Conservation (phyloP, 345 rosid genomes). For the Aquilaria sinensis region DNA sequence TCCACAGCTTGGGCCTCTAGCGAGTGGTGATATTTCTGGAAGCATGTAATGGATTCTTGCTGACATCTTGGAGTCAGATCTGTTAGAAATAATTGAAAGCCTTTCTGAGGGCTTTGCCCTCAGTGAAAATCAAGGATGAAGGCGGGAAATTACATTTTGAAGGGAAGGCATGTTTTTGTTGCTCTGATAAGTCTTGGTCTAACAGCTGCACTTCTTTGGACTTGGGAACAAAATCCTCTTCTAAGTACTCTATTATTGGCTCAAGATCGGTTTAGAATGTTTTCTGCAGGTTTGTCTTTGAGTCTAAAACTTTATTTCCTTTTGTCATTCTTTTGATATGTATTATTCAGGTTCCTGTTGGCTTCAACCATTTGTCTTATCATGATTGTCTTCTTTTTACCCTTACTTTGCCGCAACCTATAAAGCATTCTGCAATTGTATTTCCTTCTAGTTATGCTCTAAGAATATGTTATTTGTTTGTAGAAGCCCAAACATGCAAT, state of each 20-base stretch:
- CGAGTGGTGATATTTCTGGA: no score
- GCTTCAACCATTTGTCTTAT: not conserved
- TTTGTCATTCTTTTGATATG: not conserved
- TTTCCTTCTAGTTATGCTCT: not conserved
- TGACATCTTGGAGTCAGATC: no score
- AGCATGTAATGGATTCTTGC: no score
- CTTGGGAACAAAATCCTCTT: conserved; percentile 42
- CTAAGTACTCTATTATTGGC: conserved; percentile 22
- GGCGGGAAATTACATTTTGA: conserved; percentile 30
- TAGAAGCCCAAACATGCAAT: no score
- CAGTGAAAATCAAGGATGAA: conserved; percentile 26
- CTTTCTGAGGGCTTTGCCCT: no score
- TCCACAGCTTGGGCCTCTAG: no score
- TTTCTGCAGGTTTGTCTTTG: conserved; percentile 42
- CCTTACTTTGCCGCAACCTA: not conserved
- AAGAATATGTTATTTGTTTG: not conserved
- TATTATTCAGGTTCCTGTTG: conserved; percentile 1
- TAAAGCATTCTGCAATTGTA: not conserved
- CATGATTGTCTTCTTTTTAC: not conserved
- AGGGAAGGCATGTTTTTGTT: conserved; percentile 33
- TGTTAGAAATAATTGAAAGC: no score
- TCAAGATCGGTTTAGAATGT: conserved; percentile 27
- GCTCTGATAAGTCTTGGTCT: conserved; percentile 25
- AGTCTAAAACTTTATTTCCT: no score
- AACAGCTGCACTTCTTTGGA: conserved; percentile 35